phyloP scores from a whole-genome alignment of 352 stramenopile genomes.

The Peronospora destructor region DNA sequence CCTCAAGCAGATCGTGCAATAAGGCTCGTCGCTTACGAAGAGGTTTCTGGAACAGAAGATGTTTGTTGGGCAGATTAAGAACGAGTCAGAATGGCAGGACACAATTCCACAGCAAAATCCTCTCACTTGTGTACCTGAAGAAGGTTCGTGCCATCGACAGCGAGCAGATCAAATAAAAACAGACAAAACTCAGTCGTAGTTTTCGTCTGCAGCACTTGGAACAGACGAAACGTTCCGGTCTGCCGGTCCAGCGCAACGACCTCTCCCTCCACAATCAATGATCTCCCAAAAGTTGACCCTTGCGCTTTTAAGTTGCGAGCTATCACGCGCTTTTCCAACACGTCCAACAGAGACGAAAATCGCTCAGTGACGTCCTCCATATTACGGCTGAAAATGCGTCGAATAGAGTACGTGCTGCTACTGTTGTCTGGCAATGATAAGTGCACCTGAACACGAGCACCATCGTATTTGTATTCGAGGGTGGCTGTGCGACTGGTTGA shows the following conservation, averaged over 20 bases:
- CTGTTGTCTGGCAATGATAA: constrained; percentile 17
- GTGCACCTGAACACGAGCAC: constrained; percentile 71
- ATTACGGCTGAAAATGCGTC: constrained; percentile 78
- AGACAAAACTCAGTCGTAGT: constrained; percentile 65
- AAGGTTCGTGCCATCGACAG: constrained; percentile 41
- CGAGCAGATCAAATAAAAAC: constrained; percentile 72
- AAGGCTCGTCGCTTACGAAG: constrained; percentile 40
- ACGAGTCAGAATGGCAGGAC: not conserved
- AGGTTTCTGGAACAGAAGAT: constrained; percentile 20
- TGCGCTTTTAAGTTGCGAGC: constrained; percentile 3
- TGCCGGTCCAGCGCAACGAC: constrained; percentile 60
- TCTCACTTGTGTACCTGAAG: constrained; percentile 26
- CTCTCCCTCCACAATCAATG: constrained; percentile 69
- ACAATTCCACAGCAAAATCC: not conserved
- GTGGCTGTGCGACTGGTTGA: constrained; percentile 31
- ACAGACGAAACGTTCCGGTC: constrained; percentile 48
- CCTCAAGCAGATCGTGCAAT: constrained; percentile 29
- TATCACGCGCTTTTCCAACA: constrained; percentile 31
- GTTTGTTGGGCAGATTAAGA: not conserved
- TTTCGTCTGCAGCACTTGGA: constrained; percentile 77
- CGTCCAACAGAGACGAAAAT: constrained; percentile 49
- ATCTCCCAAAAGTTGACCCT: constrained; percentile 12
- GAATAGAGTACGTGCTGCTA: not conserved
- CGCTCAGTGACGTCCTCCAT: constrained; percentile 73
- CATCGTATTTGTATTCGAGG: constrained; percentile 84